Evolutionary conservation across 2,329 filamentous ascomycete genomes (phyloP).

Genomic region (Aspergillus neotritici): DNA sequence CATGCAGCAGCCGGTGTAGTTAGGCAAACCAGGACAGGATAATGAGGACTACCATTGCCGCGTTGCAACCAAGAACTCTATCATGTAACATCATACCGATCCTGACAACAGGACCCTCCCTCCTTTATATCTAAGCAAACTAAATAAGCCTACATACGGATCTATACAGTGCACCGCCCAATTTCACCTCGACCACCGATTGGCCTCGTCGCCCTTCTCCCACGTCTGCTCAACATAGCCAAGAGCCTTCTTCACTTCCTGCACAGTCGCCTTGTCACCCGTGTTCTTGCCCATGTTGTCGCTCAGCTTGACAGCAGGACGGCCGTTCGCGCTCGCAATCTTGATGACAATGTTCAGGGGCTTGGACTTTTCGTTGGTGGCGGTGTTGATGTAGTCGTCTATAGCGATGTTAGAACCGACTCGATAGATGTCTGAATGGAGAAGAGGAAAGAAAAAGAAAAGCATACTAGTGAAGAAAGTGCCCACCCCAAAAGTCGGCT

Average conservation of each 20-base stretch:
- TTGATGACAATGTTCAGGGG: constrained; percentile 99
- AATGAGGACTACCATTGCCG: no score
- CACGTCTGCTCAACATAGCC: constrained; percentile 83
- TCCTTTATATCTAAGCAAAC: no score
- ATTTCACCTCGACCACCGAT: constrained; percentile 60
- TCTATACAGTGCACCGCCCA: no score
- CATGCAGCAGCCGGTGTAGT: no score
- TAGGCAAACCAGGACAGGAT: no score
- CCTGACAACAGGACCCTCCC: no score
- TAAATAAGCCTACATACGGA: no score
- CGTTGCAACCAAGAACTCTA: no score
- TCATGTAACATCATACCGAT: no score
- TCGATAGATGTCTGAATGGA: no score
- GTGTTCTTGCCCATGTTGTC: constrained; percentile 94
- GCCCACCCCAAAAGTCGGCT: constrained; percentile 85
- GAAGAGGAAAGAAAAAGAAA: neutral
- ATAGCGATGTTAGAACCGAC: neutral
- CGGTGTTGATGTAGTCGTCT: constrained; percentile 75
- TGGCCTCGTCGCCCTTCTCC: constrained; percentile 76
- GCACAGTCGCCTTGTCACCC: constrained; percentile 71
- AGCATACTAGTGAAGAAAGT: constrained; percentile 78
- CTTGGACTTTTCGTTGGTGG: constrained; percentile 72
- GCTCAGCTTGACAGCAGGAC: constrained; percentile 84
- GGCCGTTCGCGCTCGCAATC: constrained; percentile 74
- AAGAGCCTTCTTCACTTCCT: constrained; percentile 75